phyloP scores from a whole-genome alignment of 2,329 filamentous ascomycete species.

The Coniochaeta ligniaria region DNA sequence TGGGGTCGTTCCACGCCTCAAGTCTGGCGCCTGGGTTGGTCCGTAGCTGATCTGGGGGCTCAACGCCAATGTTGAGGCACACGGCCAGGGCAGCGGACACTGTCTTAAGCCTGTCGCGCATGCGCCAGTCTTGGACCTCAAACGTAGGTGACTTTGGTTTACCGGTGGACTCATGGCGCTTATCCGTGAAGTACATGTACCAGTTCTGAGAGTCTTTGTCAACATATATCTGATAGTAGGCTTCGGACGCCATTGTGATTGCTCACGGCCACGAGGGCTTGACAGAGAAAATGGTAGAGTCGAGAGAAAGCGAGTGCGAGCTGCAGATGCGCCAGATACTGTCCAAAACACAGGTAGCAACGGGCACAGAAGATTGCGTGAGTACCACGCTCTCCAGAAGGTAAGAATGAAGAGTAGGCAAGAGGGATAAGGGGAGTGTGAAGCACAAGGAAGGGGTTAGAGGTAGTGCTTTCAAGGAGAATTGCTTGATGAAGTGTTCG shows the following conservation, averaged over 20 bases:
- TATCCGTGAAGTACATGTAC: conserved; percentile 99
- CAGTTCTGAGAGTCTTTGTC: conserved; percentile 60
- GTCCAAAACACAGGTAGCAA: background rate
- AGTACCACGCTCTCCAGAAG: too few relatives aligned
- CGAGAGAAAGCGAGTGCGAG: background rate
- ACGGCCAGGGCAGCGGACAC: conserved; percentile 91
- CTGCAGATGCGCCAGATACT: background rate
- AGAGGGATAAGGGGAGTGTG: background rate
- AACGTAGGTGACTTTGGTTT: conserved; percentile 65
- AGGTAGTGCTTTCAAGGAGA: background rate
- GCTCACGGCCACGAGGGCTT: background rate
- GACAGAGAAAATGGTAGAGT: too few relatives aligned
- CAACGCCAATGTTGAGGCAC: conserved; percentile 94
- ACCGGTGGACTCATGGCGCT: conserved; percentile 90
- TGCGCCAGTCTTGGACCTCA: conserved; percentile 87
- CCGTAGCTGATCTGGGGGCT: conserved; percentile 94
- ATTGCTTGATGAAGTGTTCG: background rate
- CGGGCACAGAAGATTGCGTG: too few relatives aligned
- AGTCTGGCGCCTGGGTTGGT: conserved; percentile 89
- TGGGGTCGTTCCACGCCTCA: conserved; percentile 95
- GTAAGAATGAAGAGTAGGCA: background rate
- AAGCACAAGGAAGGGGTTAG: background rate
- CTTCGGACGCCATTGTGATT: background rate
- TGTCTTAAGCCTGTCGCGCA: conserved; percentile 93
- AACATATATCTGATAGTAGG: background rate